Conservation (phyloP, 164 flowering plant genomes). For the Cinnamomum micranthum region DNA sequence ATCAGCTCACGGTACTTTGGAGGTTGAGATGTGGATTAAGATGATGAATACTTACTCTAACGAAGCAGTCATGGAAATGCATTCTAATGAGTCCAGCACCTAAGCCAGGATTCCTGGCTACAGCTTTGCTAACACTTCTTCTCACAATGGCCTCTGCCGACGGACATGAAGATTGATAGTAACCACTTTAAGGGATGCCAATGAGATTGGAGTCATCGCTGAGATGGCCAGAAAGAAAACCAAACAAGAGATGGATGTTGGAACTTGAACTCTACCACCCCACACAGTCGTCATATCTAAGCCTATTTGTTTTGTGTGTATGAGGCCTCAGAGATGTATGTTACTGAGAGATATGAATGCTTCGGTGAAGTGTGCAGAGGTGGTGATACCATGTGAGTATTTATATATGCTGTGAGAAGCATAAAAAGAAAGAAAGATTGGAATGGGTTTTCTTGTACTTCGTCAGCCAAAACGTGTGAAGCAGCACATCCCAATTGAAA, state of each 20-base stretch:
- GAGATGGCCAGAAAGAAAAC: not conserved
- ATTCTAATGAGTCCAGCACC: conserved; percentile 57
- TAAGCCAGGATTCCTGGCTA: conserved; percentile 27
- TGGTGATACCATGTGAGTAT: not conserved
- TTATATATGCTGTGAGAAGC: not conserved
- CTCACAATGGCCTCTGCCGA: conserved; percentile 20
- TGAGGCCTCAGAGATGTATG: too few relatives aligned
- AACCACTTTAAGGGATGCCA: conserved; percentile 15
- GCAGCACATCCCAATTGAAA: not conserved
- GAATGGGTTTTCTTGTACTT: not conserved
- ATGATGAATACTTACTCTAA: conserved; percentile 8
- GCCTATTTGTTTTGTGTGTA: not conserved
- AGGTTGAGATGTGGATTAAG: too few relatives aligned
- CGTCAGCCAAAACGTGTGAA: not conserved
- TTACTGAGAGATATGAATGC: too few relatives aligned
- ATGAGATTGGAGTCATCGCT: not conserved
- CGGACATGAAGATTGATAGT: conserved; percentile 16
- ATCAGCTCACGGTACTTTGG: too few relatives aligned
- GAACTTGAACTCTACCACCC: not conserved
- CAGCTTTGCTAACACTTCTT: conserved; percentile 32
- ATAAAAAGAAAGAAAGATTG: too few relatives aligned
- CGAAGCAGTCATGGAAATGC: conserved; percentile 76
- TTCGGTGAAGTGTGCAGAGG: not conserved
- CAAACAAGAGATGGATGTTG: not conserved
- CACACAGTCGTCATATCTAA: not conserved